Conservation (phyloP, 148 eudicot species). For the Oxyria digyna region DNA sequence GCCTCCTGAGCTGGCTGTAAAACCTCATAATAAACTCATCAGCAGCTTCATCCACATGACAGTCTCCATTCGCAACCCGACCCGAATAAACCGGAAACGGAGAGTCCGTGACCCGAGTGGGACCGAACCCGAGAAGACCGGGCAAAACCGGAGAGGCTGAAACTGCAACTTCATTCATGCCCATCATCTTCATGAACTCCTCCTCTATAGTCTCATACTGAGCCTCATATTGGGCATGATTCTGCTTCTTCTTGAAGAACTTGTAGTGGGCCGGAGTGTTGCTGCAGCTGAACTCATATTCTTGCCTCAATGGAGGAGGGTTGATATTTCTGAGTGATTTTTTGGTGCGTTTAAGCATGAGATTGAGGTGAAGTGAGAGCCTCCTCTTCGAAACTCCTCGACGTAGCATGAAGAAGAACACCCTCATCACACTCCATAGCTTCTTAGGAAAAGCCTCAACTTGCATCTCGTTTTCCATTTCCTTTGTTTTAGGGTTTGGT, state of each 20-base stretch:
- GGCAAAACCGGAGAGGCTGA: conserved; percentile 16
- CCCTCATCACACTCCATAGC: conserved; percentile 29
- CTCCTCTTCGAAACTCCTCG: conserved; percentile 50
- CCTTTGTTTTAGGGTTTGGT: not conserved
- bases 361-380: conserved; percentile 36
- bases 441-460: conserved; percentile 20
- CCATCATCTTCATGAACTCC: not conserved
- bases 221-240: conserved; percentile 6
- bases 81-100: conserved; percentile 32
- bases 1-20: conserved; percentile 36
- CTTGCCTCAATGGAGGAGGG: conserved; percentile 22
- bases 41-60: conserved; percentile 53
- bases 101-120: conserved; percentile 59
- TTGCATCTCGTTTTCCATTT: conserved; percentile 5
- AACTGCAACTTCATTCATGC: not conserved
- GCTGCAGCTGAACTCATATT: conserved; percentile 82
- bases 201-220: not conserved
- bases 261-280: conserved; percentile 30
- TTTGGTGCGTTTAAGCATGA: conserved; percentile 46
- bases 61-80: conserved; percentile 17
- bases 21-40: conserved; percentile 55
- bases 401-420: conserved; percentile 45
- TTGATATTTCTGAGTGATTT: conserved; percentile 47
- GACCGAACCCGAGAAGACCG: conserved; percentile 35
- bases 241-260: conserved; percentile 15